Base-by-base conservation (phyloP, 2,329 filamentous ascomycete species). In the Trematosphaeria pertusa region DNA sequence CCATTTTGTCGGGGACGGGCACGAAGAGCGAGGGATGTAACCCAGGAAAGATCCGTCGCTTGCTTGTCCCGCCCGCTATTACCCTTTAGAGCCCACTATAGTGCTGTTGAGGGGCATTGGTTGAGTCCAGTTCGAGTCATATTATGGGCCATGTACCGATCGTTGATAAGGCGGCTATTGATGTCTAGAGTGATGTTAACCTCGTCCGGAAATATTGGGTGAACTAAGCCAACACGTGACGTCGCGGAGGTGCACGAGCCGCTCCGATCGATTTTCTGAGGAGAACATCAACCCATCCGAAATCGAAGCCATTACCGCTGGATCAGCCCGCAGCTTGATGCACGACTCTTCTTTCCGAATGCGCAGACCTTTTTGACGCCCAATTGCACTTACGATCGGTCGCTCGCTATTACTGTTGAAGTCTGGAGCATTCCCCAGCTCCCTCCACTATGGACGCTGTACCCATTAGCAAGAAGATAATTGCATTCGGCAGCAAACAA, bases 401-500 rank as follows among this genome's bases (percentile, higher is more conserved):
- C 24, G 24, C 8, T 28, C 12, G 24, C 24, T 8, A 28, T 12
- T 12, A 12, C 24, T 28, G 12, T 28, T 8, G 8, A 28, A 12
- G 12, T 12, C 24, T 12, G 24, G 8, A 7, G 24, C 12, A n/a
- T 28, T 12, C 7, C 12, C 24, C 24, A 28, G 12, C 24, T 30
- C 34, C 32, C 10, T 33, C 34, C 48, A 48, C 42, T 42, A 68
- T 69, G 62, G 60, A 66, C 48, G 51, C 59, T n/a, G 50, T 65
- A 47, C 57, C 59, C 18, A 64, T 67, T 45, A 56, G 60, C 36
- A 64, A 67, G 48, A 69, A 69, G 56, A 48, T 70, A 34, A 60
- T 70, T 43, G 60, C 61, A 12, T 68, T 71, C 48, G 72, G 72
- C 54, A 73, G 60, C 66, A 76, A 78, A 55, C 72, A 76, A 59